These are phyloP conservation scores for Pyrenula aspistea DNA, from an alignment of 495 filamentous ascomycete genomes.

Conservation along the genomic window DNA sequence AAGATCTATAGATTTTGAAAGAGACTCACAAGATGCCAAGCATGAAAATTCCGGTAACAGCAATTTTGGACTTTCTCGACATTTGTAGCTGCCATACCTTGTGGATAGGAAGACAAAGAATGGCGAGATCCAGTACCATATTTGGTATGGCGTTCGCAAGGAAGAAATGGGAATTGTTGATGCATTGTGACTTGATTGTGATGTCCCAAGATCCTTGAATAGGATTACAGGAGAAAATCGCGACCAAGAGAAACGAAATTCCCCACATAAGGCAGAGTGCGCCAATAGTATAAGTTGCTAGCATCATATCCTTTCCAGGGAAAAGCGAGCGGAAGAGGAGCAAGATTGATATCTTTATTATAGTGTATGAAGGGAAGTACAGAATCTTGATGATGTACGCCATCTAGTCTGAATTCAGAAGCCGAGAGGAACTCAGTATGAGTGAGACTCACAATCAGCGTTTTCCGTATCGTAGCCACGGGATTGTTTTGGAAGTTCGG, in stretches of 20 bases:
- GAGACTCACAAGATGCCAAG: slow-evolving; percentile 22
- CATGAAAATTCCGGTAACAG: slow-evolving; percentile 27
- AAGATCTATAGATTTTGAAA: neutral
- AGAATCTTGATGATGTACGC: neutral
- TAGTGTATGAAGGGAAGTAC: slow-evolving; percentile 17
- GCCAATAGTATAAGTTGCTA: slow-evolving; percentile 15
- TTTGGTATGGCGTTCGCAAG: slow-evolving; percentile 29
- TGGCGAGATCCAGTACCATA: slow-evolving; percentile 26
- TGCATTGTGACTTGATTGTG: slow-evolving; percentile 13
- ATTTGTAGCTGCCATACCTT: slow-evolving; percentile 30
- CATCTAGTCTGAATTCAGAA: neutral
- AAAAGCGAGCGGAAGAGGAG: slow-evolving; percentile 29
- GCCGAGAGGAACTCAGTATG: neutral
- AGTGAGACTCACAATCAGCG: neutral
- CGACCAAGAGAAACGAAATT: slow-evolving; percentile 15
- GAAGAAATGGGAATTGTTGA: slow-evolving; percentile 20
- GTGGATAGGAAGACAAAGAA: slow-evolving; percentile 39
- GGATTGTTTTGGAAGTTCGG: neutral
- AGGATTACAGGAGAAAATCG: slow-evolving; percentile 23
- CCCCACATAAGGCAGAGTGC: slow-evolving; percentile 20
- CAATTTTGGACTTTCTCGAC: slow-evolving; percentile 21
- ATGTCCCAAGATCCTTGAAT: slow-evolving; percentile 21
- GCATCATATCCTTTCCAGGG: slow-evolving; percentile 12
- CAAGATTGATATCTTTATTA: slow-evolving; percentile 32
- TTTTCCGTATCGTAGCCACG: neutral